A percentile compares a stretch with the other conserved stretches of the same genome.
Evolutionary conservation across 2,329 filamentous ascomycete species (phyloP).

Genomic region (Botrytis paeoniae): DNA sequence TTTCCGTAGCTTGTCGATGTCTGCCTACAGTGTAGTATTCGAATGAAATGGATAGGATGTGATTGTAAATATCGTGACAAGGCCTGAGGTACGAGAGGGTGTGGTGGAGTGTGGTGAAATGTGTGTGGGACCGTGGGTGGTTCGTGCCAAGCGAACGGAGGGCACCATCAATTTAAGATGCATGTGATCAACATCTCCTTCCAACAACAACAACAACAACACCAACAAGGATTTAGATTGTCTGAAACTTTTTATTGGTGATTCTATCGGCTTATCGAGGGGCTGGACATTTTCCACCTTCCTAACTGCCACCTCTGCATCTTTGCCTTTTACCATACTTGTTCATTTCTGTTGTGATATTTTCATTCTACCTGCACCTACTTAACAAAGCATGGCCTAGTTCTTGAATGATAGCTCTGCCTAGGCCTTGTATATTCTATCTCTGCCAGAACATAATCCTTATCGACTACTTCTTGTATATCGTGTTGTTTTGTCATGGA

Average conservation of each 20-base stretch:
- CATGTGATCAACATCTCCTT: not conserved
- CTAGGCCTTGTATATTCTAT: not conserved
- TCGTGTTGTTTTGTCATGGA: too few species aligned
- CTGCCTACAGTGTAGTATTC: not conserved
- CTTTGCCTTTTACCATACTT: not conserved
- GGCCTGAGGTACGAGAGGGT: not conserved
- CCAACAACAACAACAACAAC: not conserved
- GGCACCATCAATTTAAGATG: not conserved
- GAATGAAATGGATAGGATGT: not conserved
- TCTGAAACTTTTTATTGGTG: not conserved
- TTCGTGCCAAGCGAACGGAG: not conserved
- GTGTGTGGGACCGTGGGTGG: not conserved
- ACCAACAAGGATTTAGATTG: constrained; percentile 9
- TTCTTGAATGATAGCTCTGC: not conserved
- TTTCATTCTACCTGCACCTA: not conserved
- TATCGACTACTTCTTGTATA: not conserved
- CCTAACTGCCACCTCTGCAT: not conserved
- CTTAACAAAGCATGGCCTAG: not conserved
- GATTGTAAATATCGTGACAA: not conserved
- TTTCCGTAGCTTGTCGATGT: not conserved
- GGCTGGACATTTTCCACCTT: not conserved
- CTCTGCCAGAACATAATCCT: not conserved
- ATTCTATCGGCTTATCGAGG: not conserved
- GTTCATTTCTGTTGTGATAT: not conserved
- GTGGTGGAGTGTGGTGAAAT: not conserved